Percentiles rank a stretch among this genome's conserved stretches.
Evolutionary conservation across 139 green algal species (phyloP).

Genomic region (Tetraselmis chui): DNA sequence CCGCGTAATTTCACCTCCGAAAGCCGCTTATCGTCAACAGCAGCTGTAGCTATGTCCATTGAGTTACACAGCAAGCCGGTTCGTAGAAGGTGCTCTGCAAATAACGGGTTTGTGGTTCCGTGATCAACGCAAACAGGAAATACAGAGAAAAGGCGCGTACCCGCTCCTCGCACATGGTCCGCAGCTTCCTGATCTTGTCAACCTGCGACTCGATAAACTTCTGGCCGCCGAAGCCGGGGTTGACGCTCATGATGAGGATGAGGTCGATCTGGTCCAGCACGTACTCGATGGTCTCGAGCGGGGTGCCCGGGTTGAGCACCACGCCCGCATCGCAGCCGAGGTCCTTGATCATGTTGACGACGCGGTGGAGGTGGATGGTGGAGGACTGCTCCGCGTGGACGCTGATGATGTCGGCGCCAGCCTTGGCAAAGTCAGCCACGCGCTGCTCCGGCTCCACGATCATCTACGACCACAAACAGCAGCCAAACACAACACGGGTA

Average conservation of each 20-base stretch:
- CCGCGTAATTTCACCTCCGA: too few species aligned
- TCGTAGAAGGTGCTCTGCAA: too few species aligned
- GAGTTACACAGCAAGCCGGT: too few species aligned
- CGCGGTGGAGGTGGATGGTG: constrained; percentile 95
- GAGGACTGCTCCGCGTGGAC: constrained; percentile 83
- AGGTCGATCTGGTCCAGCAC: constrained; percentile 88
- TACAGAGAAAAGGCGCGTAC: constrained; percentile 9
- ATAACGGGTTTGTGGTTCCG: too few species aligned
- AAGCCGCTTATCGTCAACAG: too few species aligned
- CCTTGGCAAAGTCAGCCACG: constrained; percentile 89
- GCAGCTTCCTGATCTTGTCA: constrained; percentile 84
- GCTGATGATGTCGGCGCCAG: constrained; percentile 97
- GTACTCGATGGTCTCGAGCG: constrained; percentile 79
- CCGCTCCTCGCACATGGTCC: constrained; percentile 81
- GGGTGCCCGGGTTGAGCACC: constrained; percentile 95
- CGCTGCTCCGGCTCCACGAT: constrained; percentile 98
- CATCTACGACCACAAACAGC: too few species aligned
- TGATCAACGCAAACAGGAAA: too few species aligned
- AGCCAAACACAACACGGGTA: too few species aligned
- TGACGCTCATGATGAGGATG: constrained; percentile 97
- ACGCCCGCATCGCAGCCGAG: constrained; percentile 91
- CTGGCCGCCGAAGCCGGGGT: constrained; percentile 98
- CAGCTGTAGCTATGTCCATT: too few species aligned
- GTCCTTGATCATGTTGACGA: constrained; percentile 96
- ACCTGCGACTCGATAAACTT: constrained; percentile 96